Evolutionary conservation across 129 eudicot genomes (phyloP), one percentile per base, ranked within the genome.

Genomic region (Deinandra increscens): DNA sequence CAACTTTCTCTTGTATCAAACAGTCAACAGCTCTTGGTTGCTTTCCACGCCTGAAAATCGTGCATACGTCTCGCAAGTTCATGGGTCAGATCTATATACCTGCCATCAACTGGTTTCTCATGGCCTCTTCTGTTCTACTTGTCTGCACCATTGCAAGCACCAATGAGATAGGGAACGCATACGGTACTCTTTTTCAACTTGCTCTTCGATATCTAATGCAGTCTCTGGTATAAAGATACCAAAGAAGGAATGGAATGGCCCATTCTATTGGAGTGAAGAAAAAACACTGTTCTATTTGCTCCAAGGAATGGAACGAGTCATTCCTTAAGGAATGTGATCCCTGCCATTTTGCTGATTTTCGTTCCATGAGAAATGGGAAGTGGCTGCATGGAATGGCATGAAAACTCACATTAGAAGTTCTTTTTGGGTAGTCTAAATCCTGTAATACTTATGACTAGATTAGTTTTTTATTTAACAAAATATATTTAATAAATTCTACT

Each of bases 61-160:
- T 93, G 55, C 98, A 93, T 71, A 93, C 96, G 29, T 93, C 98
- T 61, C 82, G 95, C 63, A 93, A 89, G 39, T 89, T 89, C 81
- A 93, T 89, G 98, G 98, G 96, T 49, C 96, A 93, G 68, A 93
- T 93, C 71, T 93, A 93, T 68, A 93, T 93, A 70, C 98, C 98
- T 2, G 96, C 84, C 26, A 71, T 93, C 74, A 93, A 93, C 74
- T 93, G 98, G 98, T 93, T 89, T 80, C 81, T 93, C 33, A 77
- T 93, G 86, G 92, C 81, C 29, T 80, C 83, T 39, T 81, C 92
- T 29, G 76, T 93, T 41, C 79, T 93, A 71, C 81, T 88, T 55
- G 92, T 93, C 60, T 87, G 95, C 85, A 81, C 87, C 62, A 85
- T 93, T 62, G 86, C 96, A 56, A 89, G 87, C 80, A 93, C 89